phyloP scores from a whole-genome alignment of 2,329 filamentous ascomycete genomes.

The Aspergillus luchuensis region DNA sequence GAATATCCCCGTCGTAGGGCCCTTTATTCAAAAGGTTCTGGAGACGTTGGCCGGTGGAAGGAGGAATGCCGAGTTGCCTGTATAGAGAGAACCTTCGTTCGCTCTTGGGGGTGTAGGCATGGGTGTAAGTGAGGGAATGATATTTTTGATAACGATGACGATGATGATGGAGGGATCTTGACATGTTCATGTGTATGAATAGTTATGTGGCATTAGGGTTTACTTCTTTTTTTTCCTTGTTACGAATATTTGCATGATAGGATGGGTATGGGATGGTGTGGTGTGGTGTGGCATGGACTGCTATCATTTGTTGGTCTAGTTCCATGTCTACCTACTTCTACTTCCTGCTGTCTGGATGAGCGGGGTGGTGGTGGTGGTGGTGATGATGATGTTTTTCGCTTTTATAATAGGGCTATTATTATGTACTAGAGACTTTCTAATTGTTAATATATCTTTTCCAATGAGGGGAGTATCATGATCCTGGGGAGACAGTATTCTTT shows the following conservation, averaged over 20 bases:
- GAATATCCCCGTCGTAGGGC: constrained; percentile 80
- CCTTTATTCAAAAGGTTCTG: constrained; percentile 75
- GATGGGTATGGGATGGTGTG: not conserved
- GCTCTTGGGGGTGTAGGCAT: not conserved
- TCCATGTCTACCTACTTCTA: not conserved
- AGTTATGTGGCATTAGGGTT: not conserved
- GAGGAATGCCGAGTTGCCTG: constrained; percentile 69
- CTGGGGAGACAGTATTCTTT: too few relatives aligned
- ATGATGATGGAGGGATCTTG: not conserved
- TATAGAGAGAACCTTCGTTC: constrained; percentile 20
- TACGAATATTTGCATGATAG: not conserved
- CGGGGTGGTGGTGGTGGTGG: not conserved
- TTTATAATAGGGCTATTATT: not conserved
- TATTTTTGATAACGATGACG: not conserved
- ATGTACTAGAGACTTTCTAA: not conserved
- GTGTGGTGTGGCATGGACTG: not conserved
- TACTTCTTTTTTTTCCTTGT: not conserved
- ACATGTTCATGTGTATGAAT: not conserved
- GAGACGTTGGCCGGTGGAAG: constrained; percentile 70
- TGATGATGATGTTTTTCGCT: not conserved
- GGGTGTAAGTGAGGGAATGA: not conserved
- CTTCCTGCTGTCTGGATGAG: not conserved
- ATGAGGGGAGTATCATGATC: not conserved
- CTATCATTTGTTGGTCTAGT: not conserved
- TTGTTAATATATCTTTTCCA: constrained; percentile 3